Percentiles rank a stretch among this genome's conserved stretches.
These are phyloP conservation scores for Termitomyces sp. DNA, from an alignment of 768 basidiomycete species.

Conservation along the genomic window DNA sequence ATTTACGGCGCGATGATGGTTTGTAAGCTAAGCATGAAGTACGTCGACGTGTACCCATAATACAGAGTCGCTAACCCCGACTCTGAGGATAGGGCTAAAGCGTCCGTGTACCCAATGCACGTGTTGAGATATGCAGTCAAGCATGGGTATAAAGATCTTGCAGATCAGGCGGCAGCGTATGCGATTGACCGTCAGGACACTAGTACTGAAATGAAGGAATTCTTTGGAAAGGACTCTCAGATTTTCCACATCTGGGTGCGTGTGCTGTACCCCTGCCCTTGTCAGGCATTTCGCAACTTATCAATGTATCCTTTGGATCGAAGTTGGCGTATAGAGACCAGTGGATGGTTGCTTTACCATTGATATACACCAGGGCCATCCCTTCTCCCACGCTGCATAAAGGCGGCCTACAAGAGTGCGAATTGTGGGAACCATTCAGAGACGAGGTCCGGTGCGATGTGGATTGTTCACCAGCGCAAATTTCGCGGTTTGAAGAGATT, in stretches of 20 bases:
- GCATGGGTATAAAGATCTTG: slow-evolving; percentile 4
- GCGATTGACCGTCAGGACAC: background rate
- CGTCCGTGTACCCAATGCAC: background rate
- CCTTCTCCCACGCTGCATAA: background rate
- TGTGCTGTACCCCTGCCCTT: no score
- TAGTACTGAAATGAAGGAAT: background rate
- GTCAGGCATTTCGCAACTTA: background rate
- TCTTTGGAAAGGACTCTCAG: background rate
- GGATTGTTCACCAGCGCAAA: background rate
- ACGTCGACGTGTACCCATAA: background rate
- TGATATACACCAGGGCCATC: background rate
- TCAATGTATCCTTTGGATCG: background rate
- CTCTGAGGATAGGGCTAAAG: background rate
- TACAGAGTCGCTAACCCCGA: background rate
- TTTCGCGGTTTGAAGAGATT: background rate
- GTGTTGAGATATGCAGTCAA: slow-evolving; percentile 7
- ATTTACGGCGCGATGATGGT: slow-evolving; percentile 6
- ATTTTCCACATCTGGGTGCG: slow-evolving; percentile 2
- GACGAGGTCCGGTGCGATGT: background rate
- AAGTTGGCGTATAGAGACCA: slow-evolving; percentile 2
- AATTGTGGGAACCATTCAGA: slow-evolving; percentile 4
- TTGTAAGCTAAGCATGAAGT: slow-evolving; percentile 10
- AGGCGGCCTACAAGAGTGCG: slow-evolving; percentile 1
- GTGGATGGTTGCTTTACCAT: background rate
- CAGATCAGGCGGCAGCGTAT: background rate